Evolutionary conservation across 257 asterid genomes (phyloP), one percentile per base, ranked within the genome.

Genomic region (Lithospermum erythrorhizon): DNA sequence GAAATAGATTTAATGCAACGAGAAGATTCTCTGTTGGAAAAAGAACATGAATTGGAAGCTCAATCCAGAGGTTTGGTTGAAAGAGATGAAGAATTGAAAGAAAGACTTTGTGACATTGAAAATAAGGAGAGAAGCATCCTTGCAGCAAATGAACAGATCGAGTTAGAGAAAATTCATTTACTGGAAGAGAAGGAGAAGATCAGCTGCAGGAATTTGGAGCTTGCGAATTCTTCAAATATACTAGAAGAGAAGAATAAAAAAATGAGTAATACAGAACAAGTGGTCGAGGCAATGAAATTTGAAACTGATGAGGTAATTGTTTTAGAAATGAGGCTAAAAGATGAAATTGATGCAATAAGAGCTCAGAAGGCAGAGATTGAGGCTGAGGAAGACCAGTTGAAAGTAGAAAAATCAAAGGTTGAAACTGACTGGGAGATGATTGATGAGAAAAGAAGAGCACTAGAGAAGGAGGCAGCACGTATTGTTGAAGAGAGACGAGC

Each of bases 361-460:
- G 84, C 85, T 0, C 95, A 89, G 75, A 93, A 89, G 65, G 79
- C 55, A 75, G 89, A 89, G 57, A 76, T 84, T 58, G 96, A 83
- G 70, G 82, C 76, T 19, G 94, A 89, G 70, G 97, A 86, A 52
- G 94, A 89, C 13, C 82, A 51, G 72, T 73, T 93, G 72, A 79
- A 83, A 79, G 82, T 76, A 41, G 95, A 86, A 78, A 89, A 93
- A 78, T 80, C 85, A 47, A 86, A 93, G 65, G 87, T 93, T 72
- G 99, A 93, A 82, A 74, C 85, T 57, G 95, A 89, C 75, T 93
- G 97, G 95, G 95, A 84, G 67, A 70, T 70, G 53, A 86, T 93
- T 58, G 99, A 89, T 75, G 97, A 84, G 74, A 93, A 93, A 79
- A 80, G 95, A 76, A 89, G 72, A 52, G 90, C 80, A 71, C 73